Percentiles rank a stretch among this genome's conserved stretches.
phyloP scores from a whole-genome alignment of 192 early-diverging fungal species.

The Gaertneriomyces semiglobifer region DNA sequence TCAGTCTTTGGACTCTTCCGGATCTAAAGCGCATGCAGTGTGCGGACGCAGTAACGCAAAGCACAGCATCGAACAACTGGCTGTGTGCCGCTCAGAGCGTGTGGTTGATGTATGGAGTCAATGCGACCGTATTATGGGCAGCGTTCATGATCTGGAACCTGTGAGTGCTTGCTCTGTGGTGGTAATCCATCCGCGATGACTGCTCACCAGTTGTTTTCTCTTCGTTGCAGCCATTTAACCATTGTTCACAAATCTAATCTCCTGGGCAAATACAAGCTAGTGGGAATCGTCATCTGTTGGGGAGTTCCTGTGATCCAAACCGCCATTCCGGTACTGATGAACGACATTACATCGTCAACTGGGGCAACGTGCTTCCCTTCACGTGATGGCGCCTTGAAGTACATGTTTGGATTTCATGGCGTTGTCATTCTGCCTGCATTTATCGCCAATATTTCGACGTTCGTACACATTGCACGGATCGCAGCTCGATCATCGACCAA shows the following conservation, averaged over 20 bases:
- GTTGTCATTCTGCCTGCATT: conserved; percentile 22
- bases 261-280: conserved; percentile 24
- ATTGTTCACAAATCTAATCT: conserved; percentile 30
- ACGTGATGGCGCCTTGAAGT: conserved; percentile 11
- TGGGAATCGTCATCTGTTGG: conserved; percentile 30
- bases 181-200: no score
- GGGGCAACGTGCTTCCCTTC: conserved; percentile 23
- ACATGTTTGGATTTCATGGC: conserved; percentile 22
- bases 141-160: conserved; percentile 33
- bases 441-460: conserved; percentile 22
- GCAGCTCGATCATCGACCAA: background rate
- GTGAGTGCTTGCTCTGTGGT: conserved; percentile 6
- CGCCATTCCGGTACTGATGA: conserved; percentile 8
- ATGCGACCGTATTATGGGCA: conserved; percentile 28
- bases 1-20: conserved; percentile 10
- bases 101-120: conserved; percentile 19
- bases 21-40: conserved; percentile 25
- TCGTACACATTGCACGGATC: conserved; percentile 25
- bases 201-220: background rate
- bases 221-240: conserved; percentile 16
- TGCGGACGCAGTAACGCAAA: conserved; percentile 24
- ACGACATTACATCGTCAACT: conserved; percentile 18
- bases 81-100: conserved; percentile 26
- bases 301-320: conserved; percentile 23
- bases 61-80: conserved; percentile 27